Base-by-base conservation (phyloP, 2,329 filamentous ascomycete species). In the Stagonosporopsis vannaccii region DNA sequence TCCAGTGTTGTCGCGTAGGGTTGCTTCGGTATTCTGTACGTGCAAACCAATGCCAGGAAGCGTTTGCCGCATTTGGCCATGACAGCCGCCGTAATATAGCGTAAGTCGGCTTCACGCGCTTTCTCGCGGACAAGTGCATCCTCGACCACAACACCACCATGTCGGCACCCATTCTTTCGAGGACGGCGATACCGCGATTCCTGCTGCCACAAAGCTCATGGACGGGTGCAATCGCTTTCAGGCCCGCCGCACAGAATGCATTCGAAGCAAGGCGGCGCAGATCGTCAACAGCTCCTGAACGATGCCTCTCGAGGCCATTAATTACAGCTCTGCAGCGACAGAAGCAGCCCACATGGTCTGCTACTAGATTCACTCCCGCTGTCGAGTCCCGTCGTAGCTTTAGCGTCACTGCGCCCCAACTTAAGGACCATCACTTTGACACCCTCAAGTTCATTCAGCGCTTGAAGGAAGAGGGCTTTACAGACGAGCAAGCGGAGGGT, bases 371-470 rank as follows among this genome's bases (percentile, higher is more conserved):
- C 33, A 44, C 44, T 2, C 32, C 53, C 17, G 45, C 48, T 7
- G n/a, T 62, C 8, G 55, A 49, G 37, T 37, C 59, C 12, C 52
- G 61, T 22, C 72, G 77, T 49, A 50, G 63, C 51, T 94, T 97
- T 74, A 90, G 92, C 75, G 84, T 87, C 32, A 89, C 91, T 0
- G 74, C 85, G 2, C 69, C 78, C 33, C 84, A 80, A 46, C 74
- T 76, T 48, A 86, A 90, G 62, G 93, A 97, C 70, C 95, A 99
- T 77, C 93, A 99, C 77, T 99, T 99, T 74, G 95, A 99, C 78
- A 99, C 95, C 0, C 85, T 99, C 60, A 97, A 97, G 79, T 97
- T 99, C 74, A 93, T 99, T 35, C 91, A 97, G 78, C 85, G 91
- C 48, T 82, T 99, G 36, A 88, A 94, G 75, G 86, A 86, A 64